Evolutionary conservation across 2,329 filamentous ascomycete species (phyloP), one percentile per base, ranked within the genome.

Genomic region (Pseudocercospora vitis): DNA sequence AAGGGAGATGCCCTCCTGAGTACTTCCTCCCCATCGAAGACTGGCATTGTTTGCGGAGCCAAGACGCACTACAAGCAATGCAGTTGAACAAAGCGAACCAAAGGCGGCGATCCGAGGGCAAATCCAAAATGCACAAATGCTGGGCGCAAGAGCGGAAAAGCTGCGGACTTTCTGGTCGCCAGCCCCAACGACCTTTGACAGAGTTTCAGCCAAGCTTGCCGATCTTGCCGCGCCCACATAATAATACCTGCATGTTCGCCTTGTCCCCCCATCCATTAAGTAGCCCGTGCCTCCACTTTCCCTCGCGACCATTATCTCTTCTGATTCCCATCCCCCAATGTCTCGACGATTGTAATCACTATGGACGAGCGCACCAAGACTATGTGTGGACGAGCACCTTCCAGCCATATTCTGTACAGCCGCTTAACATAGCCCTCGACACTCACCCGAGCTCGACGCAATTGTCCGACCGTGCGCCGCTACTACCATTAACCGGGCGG

Each of bases 361-460:
- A 65, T 65, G 63, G 57, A 61, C 40, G 33, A 55, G 9, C 50
- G 57, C 28, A 64, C 63, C 45, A 65, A 64, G 52, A 23, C 32
- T 21, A 65, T 65, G 57, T 60, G 59, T 49, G 63, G 62, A 48
- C 60, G 63, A 37, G 61, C 61, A 16, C 63, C 59, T 9, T 31
- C 18, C 29, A 53, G 53, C 9, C 63, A 65, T 59, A 65, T 63
- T 47, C 52, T 61, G 32, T 47, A 64, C 35, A 55, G 48, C 51
- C 40, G 52, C n/a, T 39, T 48, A 48, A 33, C 32, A 48, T 46
- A 51, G 49, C 49, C 39, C 21, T 24, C 44, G 31, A 18, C 6
- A 28, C 3, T n/a, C 19, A 19, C 16, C 50, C 35, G 40, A 39
- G 44, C 50, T n/a, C 40, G 26, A 40, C 37, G 42, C 47, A 47